Percentiles rank a stretch among this genome's conserved stretches.
Conservation (phyloP, 2,329 filamentous ascomycete genomes). For the Mollisia scopiformis region DNA sequence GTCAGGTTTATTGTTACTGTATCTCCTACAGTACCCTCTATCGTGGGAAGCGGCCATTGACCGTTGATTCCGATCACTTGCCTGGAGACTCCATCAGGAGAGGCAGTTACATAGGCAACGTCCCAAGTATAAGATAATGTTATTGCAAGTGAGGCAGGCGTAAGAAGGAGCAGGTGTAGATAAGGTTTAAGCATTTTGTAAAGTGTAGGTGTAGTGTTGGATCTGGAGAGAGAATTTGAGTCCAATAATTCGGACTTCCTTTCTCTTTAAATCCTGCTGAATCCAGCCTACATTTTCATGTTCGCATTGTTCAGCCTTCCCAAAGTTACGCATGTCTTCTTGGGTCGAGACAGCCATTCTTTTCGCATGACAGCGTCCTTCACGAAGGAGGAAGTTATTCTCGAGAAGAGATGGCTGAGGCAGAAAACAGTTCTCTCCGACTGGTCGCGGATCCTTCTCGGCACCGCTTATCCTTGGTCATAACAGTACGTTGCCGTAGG, state of each 20-base stretch:
- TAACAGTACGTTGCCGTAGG: background rate
- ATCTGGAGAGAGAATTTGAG: background rate
- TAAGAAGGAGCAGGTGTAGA: background rate
- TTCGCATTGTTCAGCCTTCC: background rate
- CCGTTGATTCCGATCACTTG: conserved; percentile 62
- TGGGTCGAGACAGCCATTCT: background rate
- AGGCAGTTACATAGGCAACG: conserved; percentile 43
- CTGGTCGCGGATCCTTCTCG: background rate
- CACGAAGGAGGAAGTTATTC: background rate
- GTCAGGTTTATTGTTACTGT: conserved; percentile 51
- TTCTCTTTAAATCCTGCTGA: background rate
- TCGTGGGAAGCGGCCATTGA: conserved; percentile 58
- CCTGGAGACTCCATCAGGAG: conserved; percentile 44
- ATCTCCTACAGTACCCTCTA: conserved; percentile 54
- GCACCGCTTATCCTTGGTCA: background rate
- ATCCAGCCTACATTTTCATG: background rate
- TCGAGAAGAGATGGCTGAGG: background rate
- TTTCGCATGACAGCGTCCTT: background rate
- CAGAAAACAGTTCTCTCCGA: background rate
- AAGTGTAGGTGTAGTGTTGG: background rate
- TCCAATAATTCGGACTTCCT: background rate
- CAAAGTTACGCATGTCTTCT: background rate
- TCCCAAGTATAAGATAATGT: conserved; percentile 37
- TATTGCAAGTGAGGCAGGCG: background rate
- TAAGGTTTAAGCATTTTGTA: background rate